These are phyloP conservation scores for Lactarius sanguifluus DNA, from an alignment of 768 basidiomycete genomes.

Conservation along the genomic window DNA sequence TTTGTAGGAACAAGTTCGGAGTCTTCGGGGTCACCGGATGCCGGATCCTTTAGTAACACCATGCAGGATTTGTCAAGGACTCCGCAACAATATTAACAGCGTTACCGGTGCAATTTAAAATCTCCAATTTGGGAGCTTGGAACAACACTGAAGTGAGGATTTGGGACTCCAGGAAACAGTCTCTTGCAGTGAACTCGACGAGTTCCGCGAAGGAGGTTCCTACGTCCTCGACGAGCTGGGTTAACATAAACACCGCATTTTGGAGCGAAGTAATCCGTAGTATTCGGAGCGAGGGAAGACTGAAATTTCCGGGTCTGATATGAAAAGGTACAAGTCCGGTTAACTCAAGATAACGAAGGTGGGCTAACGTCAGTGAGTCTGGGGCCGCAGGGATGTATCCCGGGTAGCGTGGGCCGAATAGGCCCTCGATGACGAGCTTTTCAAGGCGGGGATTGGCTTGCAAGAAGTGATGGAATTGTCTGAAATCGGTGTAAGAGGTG, in stretches of 20 bases:
- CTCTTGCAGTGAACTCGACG: slow-evolving; percentile 17
- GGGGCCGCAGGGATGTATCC: too few species aligned
- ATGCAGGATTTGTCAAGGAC: slow-evolving; percentile 4
- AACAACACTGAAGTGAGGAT: slow-evolving; percentile 7
- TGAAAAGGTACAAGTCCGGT: not conserved
- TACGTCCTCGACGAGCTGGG: not conserved
- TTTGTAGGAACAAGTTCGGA: not conserved
- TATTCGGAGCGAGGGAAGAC: slow-evolving; percentile 23
- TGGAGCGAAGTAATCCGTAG: too few species aligned
- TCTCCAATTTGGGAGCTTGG: slow-evolving; percentile 11
- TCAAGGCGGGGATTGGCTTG: too few species aligned
- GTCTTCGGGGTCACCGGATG: not conserved
- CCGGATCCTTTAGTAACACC: not conserved
- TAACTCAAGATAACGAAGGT: slow-evolving; percentile 27
- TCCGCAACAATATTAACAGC: slow-evolving; percentile 12
- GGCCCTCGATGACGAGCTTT: too few species aligned
- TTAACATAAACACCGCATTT: not conserved
- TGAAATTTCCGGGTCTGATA: not conserved
- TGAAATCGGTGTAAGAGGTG: too few species aligned
- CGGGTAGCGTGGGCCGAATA: too few species aligned
- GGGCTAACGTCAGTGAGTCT: not conserved
- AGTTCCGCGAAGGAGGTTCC: too few species aligned
- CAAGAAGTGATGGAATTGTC: too few species aligned
- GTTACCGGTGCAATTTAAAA: slow-evolving; percentile 11
- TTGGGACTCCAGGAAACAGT: not conserved